Base-by-base conservation (phyloP, 164 flowering plant species). In the Vitis cinerea region DNA sequence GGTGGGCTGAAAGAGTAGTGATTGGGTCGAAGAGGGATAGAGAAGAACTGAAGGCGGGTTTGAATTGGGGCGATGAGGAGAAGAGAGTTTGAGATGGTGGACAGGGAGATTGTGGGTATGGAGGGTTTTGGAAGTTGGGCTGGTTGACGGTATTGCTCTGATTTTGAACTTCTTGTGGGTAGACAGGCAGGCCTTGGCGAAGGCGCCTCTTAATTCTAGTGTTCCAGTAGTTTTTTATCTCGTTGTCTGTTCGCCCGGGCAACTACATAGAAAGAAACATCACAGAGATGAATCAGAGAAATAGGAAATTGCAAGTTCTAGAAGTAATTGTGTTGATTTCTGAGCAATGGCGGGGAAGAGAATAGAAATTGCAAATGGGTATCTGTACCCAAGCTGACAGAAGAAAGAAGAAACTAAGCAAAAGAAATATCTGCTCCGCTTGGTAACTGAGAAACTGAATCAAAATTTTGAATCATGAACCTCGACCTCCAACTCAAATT, bases 141-240 rank as follows among this genome's bases (percentile, higher is more conserved):
- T 49, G 72, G n/a, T 66, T 67, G 60, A 67, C 59, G 50, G 74
- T 2, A 9, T 75, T 31, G 58, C 61, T 57, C 61, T 75, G 71
- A 44, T 73, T 55, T 30, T 77, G 76, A n/a, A 84, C 75, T 29
- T 80, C 85, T 0, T 78, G 77, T 12, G 90, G 88, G 68, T 86
- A 84, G 14, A 86, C 76, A 3, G 90, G 85, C 30, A 86, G 68
- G 2, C 88, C 88, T 17, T 82, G 80, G 1, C 90, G 79, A 23
- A 80, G 82, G 9, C 85, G 74, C 10, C 90, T 57, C 74, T 87
- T 87, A 57, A 68, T 68, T 51, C 79, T 72, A 23, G 81, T 81
- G 74, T 76, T 78, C 75, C 77, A 78, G 59, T 73, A 75, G 55
- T 75, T 72, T 62, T 86, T 86, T 12, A 86, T 86, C 53, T 86